phyloP scores from a whole-genome alignment of 2,329 filamentous ascomycete species.

The Colletotrichum gloeosporioides region DNA sequence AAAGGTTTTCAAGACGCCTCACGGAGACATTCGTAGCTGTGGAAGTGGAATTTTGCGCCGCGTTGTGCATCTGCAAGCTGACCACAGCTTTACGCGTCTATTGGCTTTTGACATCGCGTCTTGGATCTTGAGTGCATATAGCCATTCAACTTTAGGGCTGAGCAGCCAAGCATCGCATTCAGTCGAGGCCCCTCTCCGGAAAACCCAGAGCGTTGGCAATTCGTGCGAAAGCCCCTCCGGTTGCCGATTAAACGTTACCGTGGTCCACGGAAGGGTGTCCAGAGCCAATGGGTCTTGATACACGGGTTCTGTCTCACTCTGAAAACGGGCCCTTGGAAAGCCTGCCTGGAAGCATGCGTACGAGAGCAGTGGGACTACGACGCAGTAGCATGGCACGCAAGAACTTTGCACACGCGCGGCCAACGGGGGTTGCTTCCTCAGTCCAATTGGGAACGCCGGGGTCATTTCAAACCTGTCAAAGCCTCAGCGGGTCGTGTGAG shows the following conservation, averaged over 20 bases:
- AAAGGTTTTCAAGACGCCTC: background rate
- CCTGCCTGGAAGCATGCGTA: background rate
- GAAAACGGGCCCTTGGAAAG: constrained; percentile 7
- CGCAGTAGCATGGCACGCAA: background rate
- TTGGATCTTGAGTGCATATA: background rate
- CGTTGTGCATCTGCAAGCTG: background rate
- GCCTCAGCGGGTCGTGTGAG: constrained; percentile 17
- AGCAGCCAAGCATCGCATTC: background rate
- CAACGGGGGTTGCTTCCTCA: background rate
- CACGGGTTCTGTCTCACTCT: constrained; percentile 13
- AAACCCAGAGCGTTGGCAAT: background rate
- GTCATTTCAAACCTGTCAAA: background rate
- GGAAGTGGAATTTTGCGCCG: background rate
- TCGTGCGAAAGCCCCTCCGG: background rate
- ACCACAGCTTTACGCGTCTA: background rate
- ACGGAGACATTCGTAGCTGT: background rate
- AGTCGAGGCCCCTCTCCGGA: background rate
- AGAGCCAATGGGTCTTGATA: background rate
- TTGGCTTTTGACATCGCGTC: constrained; percentile 8
- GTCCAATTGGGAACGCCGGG: constrained; percentile 13
- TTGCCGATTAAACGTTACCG: background rate
- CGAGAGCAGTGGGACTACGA: constrained; percentile 1
- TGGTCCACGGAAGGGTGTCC: background rate
- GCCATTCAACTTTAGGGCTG: background rate
- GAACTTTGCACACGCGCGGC: background rate